phyloP scores from a whole-genome alignment of 139 green algal species.

The Volvox reticuliferus region DNA sequence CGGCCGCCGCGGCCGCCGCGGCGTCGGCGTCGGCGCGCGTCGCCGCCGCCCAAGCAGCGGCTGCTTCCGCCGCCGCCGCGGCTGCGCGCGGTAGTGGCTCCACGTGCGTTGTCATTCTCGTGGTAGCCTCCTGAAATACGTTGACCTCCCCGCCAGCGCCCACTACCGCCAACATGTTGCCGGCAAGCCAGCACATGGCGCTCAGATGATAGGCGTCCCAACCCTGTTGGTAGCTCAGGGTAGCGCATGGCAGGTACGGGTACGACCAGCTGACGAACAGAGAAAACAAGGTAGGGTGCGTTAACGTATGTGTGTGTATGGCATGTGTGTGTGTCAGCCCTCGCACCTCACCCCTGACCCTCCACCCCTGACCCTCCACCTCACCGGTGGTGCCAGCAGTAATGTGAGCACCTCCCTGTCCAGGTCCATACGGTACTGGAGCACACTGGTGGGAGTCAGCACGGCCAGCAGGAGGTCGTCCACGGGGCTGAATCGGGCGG shows the following conservation, averaged over 20 bases:
- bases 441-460: neutral
- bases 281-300: too few relatives aligned
- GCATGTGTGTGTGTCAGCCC: too few relatives aligned
- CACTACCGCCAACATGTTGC: conserved; percentile 53
- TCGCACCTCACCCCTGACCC: neutral
- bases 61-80: neutral
- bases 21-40: too few relatives aligned
- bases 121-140: conserved; percentile 15
- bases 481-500: conserved; percentile 46
- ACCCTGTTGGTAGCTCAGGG: too few relatives aligned
- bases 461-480: conserved; percentile 53
- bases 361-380: neutral
- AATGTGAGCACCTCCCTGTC: conserved; percentile 29
- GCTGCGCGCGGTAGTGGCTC: neutral
- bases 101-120: neutral
- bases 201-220: conserved; percentile 24
- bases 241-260: too few relatives aligned
- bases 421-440: conserved; percentile 32
- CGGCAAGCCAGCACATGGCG: conserved; percentile 47
- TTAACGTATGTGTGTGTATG: neutral
- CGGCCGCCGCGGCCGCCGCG: neutral
- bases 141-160: conserved; percentile 40
- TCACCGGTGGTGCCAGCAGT: neutral
- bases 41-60: too few relatives aligned
- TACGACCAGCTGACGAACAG: too few relatives aligned